phyloP scores from a whole-genome alignment of 2,329 filamentous ascomycete genomes.

The Cadophora luteo-olivacea region DNA sequence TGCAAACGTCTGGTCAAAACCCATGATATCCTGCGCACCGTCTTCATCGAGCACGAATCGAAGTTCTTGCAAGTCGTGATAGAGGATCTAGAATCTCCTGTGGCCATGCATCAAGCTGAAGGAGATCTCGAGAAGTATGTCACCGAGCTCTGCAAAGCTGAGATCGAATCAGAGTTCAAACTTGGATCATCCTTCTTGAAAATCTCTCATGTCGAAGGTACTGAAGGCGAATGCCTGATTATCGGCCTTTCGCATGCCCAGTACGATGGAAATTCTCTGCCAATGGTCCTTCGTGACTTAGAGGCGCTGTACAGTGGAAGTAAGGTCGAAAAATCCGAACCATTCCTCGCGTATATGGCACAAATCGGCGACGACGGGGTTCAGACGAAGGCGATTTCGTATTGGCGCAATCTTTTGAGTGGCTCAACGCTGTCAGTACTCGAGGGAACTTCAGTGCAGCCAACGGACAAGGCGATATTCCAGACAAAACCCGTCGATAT shows the following conservation, averaged over 20 bases:
- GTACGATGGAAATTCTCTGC: constrained; percentile 70
- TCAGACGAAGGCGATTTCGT: constrained; percentile 46
- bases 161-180: constrained; percentile 47
- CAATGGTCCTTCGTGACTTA: constrained; percentile 34
- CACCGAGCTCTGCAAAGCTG: constrained; percentile 42
- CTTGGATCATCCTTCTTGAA: constrained; percentile 49
- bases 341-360: constrained; percentile 48
- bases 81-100: constrained; percentile 43
- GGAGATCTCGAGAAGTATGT: constrained; percentile 45
- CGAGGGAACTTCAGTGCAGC: constrained; percentile 21
- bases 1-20: constrained; percentile 44
- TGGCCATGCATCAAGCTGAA: constrained; percentile 39
- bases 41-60: constrained; percentile 47
- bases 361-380: not conserved
- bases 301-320: constrained; percentile 45
- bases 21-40: constrained; percentile 49
- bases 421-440: constrained; percentile 36
- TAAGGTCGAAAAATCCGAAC: constrained; percentile 41
- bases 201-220: constrained; percentile 37
- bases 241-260: constrained; percentile 60
- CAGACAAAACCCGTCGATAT: constrained; percentile 40
- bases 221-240: constrained; percentile 44
- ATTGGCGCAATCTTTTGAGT: constrained; percentile 54
- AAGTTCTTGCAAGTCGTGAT: constrained; percentile 47
- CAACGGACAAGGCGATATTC: constrained; percentile 43